Percentiles rank a stretch among this genome's conserved stretches.
Conservation (phyloP, 2,329 filamentous ascomycete species). For the Clarireedia homoeocarpa region DNA sequence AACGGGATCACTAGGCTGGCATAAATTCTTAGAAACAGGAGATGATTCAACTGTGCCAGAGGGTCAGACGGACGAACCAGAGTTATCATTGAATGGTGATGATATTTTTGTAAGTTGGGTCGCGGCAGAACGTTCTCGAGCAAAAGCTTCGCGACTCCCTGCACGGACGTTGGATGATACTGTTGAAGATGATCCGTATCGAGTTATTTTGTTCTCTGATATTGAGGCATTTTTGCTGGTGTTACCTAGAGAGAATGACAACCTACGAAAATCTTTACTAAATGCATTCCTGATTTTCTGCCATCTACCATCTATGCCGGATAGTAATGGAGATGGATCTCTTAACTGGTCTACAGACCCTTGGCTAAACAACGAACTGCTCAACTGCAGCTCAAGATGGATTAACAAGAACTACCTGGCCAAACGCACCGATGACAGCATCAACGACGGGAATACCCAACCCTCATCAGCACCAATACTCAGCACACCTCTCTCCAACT, state of each 20-base stretch:
- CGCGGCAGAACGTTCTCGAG: constrained; percentile 44
- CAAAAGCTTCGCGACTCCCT: constrained; percentile 47
- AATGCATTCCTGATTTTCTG: constrained; percentile 66
- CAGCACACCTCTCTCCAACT: constrained; percentile 16
- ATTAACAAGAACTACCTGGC: constrained; percentile 9
- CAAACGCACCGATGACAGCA: background rate
- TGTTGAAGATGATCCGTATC: constrained; percentile 72
- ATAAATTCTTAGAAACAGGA: constrained; percentile 35
- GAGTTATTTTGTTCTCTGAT: constrained; percentile 74
- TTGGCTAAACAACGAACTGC: constrained; percentile 40
- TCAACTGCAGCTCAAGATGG: constrained; percentile 22
- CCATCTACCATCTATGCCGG: constrained; percentile 47
- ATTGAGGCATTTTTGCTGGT: constrained; percentile 54
- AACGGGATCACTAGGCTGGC: constrained; percentile 62
- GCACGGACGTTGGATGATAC: constrained; percentile 68
- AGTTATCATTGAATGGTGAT: constrained; percentile 12
- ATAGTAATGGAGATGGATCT: constrained; percentile 16
- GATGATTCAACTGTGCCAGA: constrained; percentile 16
- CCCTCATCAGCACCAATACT: constrained; percentile 13
- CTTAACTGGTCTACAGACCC: constrained; percentile 40
- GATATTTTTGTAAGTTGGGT: constrained; percentile 38
- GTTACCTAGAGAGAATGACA: constrained; percentile 36
- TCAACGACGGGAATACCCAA: constrained; percentile 18
- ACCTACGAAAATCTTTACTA: constrained; percentile 43
- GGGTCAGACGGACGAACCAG: constrained; percentile 15